phyloP scores from a whole-genome alignment of 768 basidiomycete species.

The Crepidotus variabilis region DNA sequence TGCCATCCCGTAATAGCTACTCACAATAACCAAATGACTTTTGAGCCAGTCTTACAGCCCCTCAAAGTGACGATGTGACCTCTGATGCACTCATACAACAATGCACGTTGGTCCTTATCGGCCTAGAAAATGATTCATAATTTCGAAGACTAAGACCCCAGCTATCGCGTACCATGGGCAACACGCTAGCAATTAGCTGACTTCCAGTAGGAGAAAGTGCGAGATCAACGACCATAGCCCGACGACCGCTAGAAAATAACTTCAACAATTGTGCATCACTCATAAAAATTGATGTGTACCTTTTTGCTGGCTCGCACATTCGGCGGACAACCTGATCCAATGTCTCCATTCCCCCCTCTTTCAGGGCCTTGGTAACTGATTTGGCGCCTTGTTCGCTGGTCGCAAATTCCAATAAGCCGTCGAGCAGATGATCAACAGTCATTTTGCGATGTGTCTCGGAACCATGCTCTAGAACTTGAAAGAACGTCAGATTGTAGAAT shows the following conservation, averaged over 20 bases:
- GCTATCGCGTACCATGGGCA: constrained; percentile 58
- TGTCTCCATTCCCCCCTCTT: constrained; percentile 78
- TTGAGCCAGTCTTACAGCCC: constrained; percentile 88
- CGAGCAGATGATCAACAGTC: constrained; percentile 75
- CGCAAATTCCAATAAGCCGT: constrained; percentile 74
- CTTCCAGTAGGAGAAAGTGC: constrained; percentile 82
- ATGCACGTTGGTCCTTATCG: constrained; percentile 80
- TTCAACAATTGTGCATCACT: constrained; percentile 4
- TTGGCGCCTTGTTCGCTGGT: constrained; percentile 87
- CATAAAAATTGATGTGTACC: constrained; percentile 37
- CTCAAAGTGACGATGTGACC: constrained; percentile 88
- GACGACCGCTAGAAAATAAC: constrained; percentile 40
- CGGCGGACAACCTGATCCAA: constrained; percentile 70
- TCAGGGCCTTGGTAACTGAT: constrained; percentile 81
- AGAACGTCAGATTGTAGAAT: neutral
- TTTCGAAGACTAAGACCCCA: constrained; percentile 1
- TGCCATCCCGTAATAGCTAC: constrained; percentile 14
- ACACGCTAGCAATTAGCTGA: constrained; percentile 78
- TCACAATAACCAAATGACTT: constrained; percentile 87
- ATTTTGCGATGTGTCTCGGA: constrained; percentile 69
- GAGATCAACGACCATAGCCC: constrained; percentile 84
- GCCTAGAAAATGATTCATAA: constrained; percentile 39
- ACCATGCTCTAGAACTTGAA: constrained; percentile 83
- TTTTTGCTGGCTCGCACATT: constrained; percentile 85
- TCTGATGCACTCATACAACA: constrained; percentile 81